Evolutionary conservation across 352 stramenopile genomes (phyloP).

Genomic region (Globisporangium spinosum): DNA sequence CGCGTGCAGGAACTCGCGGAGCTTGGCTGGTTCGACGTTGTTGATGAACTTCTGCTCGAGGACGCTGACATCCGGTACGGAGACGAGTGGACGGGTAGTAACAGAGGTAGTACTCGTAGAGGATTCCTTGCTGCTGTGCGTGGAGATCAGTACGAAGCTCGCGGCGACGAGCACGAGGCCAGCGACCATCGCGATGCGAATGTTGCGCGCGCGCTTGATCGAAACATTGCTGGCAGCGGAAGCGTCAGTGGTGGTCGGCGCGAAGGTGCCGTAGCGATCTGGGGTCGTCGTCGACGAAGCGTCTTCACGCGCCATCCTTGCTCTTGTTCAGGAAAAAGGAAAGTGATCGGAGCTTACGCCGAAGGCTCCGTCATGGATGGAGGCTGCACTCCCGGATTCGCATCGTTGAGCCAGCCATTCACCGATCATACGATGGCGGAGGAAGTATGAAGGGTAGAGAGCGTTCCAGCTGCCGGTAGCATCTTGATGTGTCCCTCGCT

Average conservation of each 20-base stretch:
- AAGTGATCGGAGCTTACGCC: neutral
- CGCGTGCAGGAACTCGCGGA: conserved; percentile 15
- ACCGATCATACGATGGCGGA: neutral
- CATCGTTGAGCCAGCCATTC: neutral
- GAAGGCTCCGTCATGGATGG: neutral
- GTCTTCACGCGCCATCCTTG: conserved; percentile 5
- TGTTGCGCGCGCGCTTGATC: neutral
- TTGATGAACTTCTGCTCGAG: conserved; percentile 9
- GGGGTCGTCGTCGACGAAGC: neutral
- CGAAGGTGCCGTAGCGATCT: conserved; percentile 11
- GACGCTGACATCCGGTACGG: neutral
- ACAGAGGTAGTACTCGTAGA: neutral
- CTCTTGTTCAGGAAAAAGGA: conserved; percentile 2
- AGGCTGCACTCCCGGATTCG: neutral
- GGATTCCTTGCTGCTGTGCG: neutral
- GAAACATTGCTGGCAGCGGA: neutral
- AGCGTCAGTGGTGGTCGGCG: neutral
- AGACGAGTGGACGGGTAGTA: neutral
- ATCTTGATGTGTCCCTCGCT: neutral
- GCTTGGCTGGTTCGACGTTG: neutral
- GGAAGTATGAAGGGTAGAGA: neutral
- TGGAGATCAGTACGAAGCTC: conserved; percentile 9
- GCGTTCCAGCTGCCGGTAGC: neutral
- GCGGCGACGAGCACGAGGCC: conserved; percentile 5
- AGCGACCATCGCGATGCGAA: conserved; percentile 16